Conservation (phyloP, 2,329 filamentous ascomycete genomes). For the Aspergillus terreus region DNA sequence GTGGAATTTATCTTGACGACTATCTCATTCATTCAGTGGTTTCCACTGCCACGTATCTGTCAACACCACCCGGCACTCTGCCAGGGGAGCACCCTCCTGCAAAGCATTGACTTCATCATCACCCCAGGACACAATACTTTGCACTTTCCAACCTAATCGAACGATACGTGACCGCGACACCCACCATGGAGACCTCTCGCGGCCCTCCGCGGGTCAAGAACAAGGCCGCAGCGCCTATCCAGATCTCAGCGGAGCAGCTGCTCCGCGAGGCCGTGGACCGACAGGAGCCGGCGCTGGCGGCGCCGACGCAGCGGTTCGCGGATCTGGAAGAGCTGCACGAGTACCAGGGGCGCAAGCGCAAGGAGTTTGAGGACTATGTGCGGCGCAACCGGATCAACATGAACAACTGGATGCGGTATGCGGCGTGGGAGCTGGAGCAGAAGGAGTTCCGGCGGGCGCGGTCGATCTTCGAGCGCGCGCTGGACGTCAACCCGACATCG, state of each 20-base stretch:
- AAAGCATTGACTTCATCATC: background rate
- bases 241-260: slow-evolving; percentile 96
- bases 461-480: slow-evolving; percentile 88
- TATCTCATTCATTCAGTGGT: background rate
- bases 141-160: too few species aligned
- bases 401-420: slow-evolving; percentile 99
- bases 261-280: slow-evolving; percentile 95
- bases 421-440: slow-evolving; percentile 94
- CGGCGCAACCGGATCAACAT: slow-evolving; percentile 90
- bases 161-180: background rate
- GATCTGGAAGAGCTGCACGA: slow-evolving; percentile 98
- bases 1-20: background rate
- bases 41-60: background rate
- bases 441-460: slow-evolving; percentile 92
- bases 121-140: background rate
- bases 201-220: slow-evolving; percentile 97
- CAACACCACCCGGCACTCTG: background rate
- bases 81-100: background rate
- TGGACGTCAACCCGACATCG: slow-evolving; percentile 86
- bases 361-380: slow-evolving; percentile 97
- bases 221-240: slow-evolving; percentile 85
- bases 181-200: slow-evolving; percentile 79
- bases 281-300: slow-evolving; percentile 82
- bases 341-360: slow-evolving; percentile 91
- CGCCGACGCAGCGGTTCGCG: slow-evolving; percentile 89